These are phyloP conservation scores for Sporothrix luriei DNA, from an alignment of 2,329 filamentous ascomycete species.

Conservation along the genomic window DNA sequence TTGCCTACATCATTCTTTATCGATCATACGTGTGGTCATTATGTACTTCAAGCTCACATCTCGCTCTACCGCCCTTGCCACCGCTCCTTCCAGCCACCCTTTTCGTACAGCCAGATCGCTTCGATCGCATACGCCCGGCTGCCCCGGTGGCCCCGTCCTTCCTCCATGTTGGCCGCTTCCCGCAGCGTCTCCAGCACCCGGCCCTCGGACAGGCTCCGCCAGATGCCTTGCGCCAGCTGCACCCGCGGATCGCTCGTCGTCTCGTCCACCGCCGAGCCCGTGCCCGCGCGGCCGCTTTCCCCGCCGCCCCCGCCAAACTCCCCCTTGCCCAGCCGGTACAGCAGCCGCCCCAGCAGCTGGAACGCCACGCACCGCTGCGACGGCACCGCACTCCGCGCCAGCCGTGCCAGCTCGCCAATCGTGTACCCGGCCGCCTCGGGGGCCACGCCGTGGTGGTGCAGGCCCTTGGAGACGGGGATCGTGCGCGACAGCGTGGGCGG, in stretches of 20 bases:
- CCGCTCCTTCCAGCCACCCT: constrained; percentile 70
- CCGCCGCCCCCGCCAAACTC: constrained; percentile 68
- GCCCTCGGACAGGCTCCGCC: constrained; percentile 75
- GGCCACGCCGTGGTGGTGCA: constrained; percentile 92
- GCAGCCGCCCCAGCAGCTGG: constrained; percentile 81
- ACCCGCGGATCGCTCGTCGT: constrained; percentile 29
- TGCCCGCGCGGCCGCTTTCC: constrained; percentile 38
- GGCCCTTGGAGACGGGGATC: constrained; percentile 74
- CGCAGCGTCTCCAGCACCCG: constrained; percentile 75
- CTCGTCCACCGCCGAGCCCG: constrained; percentile 27
- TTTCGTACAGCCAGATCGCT: constrained; percentile 80
- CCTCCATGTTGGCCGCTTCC: constrained; percentile 69
- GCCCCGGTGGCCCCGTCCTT: constrained; percentile 71
- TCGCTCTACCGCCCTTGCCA: constrained; percentile 50
- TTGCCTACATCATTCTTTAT: neutral
- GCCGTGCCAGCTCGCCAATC: constrained; percentile 77
- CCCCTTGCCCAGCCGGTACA: constrained; percentile 78
- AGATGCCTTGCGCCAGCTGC: constrained; percentile 75
- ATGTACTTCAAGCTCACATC: neutral
- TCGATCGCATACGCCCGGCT: constrained; percentile 84
- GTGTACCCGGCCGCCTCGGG: constrained; percentile 96
- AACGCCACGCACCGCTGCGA: constrained; percentile 89
- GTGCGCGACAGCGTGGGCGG: constrained; percentile 73
- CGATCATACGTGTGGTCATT: neutral
- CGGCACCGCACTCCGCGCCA: constrained; percentile 79